phyloP scores from a whole-genome alignment of 2,329 filamentous ascomycete genomes.

The Lachnellula suecica region DNA sequence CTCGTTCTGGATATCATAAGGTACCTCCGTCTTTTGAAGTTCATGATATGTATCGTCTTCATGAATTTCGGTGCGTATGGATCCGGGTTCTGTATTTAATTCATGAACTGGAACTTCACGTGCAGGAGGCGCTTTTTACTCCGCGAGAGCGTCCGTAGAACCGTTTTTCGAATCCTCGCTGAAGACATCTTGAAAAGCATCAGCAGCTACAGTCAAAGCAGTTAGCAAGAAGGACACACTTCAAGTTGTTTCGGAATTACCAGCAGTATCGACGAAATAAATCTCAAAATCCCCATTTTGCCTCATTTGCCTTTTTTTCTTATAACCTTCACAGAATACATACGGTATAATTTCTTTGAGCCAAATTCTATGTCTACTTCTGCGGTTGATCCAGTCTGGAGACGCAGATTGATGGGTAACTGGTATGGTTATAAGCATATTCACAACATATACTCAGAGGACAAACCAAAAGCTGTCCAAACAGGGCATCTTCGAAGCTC shows the following conservation, averaged over 20 bases:
- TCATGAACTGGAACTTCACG: not conserved
- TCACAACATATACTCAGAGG: not conserved
- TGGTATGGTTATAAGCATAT: constrained; percentile 23
- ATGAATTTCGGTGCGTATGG: too few relatives aligned
- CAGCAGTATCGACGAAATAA: constrained; percentile 12
- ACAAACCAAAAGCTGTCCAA: constrained; percentile 60
- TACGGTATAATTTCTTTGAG: constrained; percentile 54
- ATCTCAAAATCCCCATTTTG: constrained; percentile 11
- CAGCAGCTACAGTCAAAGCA: not conserved
- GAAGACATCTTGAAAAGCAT: constrained; percentile 7
- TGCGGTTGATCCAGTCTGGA: constrained; percentile 47
- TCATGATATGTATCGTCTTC: too few relatives aligned
- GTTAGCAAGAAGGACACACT: not conserved
- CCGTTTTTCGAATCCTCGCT: not conserved
- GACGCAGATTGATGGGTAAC: constrained; percentile 50
- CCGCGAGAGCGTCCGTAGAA: not conserved
- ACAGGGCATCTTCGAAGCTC: constrained; percentile 51
- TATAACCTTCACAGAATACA: constrained; percentile 53
- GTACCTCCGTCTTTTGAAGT: too few relatives aligned
- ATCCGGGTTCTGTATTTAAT: too few relatives aligned
- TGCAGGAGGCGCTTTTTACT: not conserved
- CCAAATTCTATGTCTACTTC: constrained; percentile 44
- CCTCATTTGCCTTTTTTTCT: constrained; percentile 50
- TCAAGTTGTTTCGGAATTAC: constrained; percentile 8
- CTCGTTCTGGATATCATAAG: too few relatives aligned